Evolutionary conservation across 2,329 filamentous ascomycete species (phyloP).

Genomic region (Neurospora sp.): DNA sequence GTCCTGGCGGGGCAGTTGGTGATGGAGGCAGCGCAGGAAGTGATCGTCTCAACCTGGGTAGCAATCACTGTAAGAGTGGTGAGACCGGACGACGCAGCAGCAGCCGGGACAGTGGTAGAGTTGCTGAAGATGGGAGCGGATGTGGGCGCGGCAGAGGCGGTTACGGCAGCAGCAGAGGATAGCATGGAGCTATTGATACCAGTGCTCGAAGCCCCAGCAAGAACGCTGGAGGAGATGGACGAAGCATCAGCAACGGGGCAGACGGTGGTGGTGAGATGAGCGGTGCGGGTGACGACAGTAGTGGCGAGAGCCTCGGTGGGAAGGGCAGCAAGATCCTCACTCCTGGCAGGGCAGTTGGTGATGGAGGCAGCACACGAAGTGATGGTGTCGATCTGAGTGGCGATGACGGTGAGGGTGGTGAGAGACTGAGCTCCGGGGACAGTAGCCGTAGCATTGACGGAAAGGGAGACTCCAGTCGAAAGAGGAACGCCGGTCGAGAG

Average conservation of each 20-base stretch:
- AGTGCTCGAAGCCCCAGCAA: constrained; percentile 22
- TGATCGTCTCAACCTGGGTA: neutral
- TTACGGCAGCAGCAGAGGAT: constrained; percentile 24
- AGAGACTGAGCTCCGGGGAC: constrained; percentile 9
- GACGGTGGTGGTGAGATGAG: constrained; percentile 29
- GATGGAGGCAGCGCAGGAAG: neutral
- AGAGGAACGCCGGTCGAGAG: neutral
- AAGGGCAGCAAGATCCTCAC: constrained; percentile 20
- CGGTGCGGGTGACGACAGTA: constrained; percentile 28
- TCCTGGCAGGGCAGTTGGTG: constrained; percentile 29
- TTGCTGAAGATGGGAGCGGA: neutral
- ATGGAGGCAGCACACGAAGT: constrained; percentile 28
- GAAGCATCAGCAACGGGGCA: constrained; percentile 32
- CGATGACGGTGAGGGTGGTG: constrained; percentile 30
- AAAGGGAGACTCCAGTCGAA: neutral
- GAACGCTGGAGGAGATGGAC: constrained; percentile 28
- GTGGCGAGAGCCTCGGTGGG: constrained; percentile 21
- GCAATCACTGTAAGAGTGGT: neutral
- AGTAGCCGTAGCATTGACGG: constrained; percentile 8
- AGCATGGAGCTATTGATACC: constrained; percentile 28
- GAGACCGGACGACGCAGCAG: constrained; percentile 1
- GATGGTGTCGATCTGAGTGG: constrained; percentile 26
- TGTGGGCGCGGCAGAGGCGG: neutral
- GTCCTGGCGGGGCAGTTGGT: neutral
- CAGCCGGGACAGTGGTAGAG: constrained; percentile 21